A percentile compares a stretch with the other conserved stretches of the same genome.
Conservation (phyloP, 2,329 filamentous ascomycete species). For the Penicillium sp. region DNA sequence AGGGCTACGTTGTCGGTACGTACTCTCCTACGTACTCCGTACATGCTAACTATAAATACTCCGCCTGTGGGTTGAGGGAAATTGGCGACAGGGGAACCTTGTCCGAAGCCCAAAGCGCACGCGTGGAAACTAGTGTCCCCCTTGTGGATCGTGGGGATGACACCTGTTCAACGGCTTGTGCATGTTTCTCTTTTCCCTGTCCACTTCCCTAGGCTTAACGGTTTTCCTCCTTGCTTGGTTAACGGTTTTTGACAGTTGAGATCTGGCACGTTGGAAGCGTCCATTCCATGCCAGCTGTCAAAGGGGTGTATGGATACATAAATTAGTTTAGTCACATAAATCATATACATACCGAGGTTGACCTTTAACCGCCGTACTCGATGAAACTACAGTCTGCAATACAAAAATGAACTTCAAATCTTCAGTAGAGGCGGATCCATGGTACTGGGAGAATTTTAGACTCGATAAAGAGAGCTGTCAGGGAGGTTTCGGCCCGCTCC, state of each 20-base stretch:
- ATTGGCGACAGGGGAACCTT: conserved; percentile 1
- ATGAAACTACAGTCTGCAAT: too few relatives aligned
- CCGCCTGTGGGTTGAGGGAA: background rate
- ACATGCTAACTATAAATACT: background rate
- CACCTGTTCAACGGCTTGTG: background rate
- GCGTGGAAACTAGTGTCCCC: background rate
- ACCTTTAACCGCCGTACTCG: too few relatives aligned
- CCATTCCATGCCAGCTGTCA: background rate
- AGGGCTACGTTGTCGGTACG: too few relatives aligned
- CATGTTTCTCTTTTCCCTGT: background rate
- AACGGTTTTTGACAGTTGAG: background rate
- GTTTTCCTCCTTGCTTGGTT: background rate
- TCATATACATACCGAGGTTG: too few relatives aligned
- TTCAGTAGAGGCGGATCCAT: too few relatives aligned
- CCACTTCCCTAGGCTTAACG: background rate
- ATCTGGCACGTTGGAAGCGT: conserved; percentile 1
- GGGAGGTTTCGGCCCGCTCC: conserved; percentile 27
- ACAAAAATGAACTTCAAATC: too few relatives aligned
- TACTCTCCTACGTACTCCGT: background rate
- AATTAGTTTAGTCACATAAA: background rate
- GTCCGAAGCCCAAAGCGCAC: conserved; percentile 1
- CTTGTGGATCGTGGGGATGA: conserved; percentile 6
- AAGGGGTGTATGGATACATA: background rate
- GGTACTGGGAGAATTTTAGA: conserved; percentile 1
- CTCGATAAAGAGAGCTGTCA: conserved; percentile 16